phyloP scores from a whole-genome alignment of 768 basidiomycete species.

The Inosperma sp. region DNA sequence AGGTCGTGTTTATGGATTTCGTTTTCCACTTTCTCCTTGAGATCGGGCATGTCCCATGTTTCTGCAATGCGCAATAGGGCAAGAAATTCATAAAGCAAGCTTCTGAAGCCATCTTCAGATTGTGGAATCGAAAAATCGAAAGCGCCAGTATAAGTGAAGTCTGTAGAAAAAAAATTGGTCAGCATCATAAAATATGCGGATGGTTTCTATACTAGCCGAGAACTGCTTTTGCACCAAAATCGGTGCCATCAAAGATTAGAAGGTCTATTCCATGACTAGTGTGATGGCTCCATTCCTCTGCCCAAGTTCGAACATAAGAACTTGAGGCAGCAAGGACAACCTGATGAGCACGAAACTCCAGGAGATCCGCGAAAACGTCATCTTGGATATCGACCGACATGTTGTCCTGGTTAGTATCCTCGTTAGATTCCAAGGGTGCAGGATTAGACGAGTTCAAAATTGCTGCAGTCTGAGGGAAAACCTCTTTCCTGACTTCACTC shows the following conservation, averaged over 20 bases:
- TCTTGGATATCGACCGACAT: no score
- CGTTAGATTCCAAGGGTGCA: no score
- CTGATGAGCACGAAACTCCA: slow-evolving; percentile 10
- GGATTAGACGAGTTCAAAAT: no score
- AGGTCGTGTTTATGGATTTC: slow-evolving; percentile 13
- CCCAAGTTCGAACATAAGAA: not conserved
- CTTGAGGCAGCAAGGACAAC: slow-evolving; percentile 8
- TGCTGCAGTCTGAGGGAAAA: no score
- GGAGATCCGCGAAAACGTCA: not conserved
- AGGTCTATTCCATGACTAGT: not conserved
- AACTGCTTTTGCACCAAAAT: slow-evolving; percentile 20
- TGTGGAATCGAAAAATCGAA: not conserved
- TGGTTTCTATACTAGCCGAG: slow-evolving; percentile 23
- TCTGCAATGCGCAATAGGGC: slow-evolving; percentile 12
- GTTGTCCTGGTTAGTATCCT: no score
- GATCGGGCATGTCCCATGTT: slow-evolving; percentile 14
- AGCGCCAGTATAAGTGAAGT: not conserved
- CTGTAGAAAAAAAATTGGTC: not conserved
- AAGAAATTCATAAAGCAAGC: not conserved
- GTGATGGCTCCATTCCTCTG: not conserved
- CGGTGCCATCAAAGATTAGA: slow-evolving; percentile 13
- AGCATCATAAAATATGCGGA: slow-evolving; percentile 10
- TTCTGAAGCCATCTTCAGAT: not conserved
- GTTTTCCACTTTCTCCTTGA: slow-evolving; percentile 13
- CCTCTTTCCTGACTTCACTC: not conserved